phyloP scores from a whole-genome alignment of 352 stramenopile species.

The Globisporangium barbulae region DNA sequence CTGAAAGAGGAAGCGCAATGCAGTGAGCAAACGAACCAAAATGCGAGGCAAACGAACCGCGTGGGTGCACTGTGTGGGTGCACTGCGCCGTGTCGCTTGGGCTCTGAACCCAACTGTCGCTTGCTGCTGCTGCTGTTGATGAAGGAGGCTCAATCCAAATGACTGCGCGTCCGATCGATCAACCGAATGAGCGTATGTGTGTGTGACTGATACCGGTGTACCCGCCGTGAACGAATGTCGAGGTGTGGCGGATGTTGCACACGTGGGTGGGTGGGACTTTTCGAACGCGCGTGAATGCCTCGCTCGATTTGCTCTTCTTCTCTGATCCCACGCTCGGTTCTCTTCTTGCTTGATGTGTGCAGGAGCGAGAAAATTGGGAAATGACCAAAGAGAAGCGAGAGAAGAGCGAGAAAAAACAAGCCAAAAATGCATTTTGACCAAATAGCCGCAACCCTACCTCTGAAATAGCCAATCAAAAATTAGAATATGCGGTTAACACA shows the following conservation, averaged over 20 bases:
- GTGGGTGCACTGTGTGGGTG: not conserved
- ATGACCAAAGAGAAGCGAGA: constrained; percentile 25
- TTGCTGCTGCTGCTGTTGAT: not conserved
- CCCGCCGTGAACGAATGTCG: not conserved
- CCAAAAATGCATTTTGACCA: constrained; percentile 7
- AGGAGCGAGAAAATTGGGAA: constrained; percentile 45
- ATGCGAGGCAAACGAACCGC: not conserved
- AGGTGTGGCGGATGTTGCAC: constrained; percentile 1
- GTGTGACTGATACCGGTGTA: not conserved
- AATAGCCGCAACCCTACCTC: not conserved
- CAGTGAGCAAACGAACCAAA: constrained; percentile 5
- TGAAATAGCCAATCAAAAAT: constrained; percentile 4
- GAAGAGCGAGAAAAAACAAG: constrained; percentile 20
- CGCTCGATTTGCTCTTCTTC: not conserved
- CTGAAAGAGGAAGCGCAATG: constrained; percentile 7
- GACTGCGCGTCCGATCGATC: constrained; percentile 1
- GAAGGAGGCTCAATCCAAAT: constrained; percentile 9
- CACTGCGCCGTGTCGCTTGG: constrained; percentile 8
- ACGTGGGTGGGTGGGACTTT: not conserved
- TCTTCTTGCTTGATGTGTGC: constrained; percentile 17
- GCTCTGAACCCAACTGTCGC: constrained; percentile 15
- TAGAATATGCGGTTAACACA: not conserved
- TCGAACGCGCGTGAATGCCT: not conserved
- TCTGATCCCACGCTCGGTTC: constrained; percentile 5
- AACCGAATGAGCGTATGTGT: not conserved